Conservation (phyloP, 2,329 filamentous ascomycete genomes). For the Akanthomyces uredinophilus region DNA sequence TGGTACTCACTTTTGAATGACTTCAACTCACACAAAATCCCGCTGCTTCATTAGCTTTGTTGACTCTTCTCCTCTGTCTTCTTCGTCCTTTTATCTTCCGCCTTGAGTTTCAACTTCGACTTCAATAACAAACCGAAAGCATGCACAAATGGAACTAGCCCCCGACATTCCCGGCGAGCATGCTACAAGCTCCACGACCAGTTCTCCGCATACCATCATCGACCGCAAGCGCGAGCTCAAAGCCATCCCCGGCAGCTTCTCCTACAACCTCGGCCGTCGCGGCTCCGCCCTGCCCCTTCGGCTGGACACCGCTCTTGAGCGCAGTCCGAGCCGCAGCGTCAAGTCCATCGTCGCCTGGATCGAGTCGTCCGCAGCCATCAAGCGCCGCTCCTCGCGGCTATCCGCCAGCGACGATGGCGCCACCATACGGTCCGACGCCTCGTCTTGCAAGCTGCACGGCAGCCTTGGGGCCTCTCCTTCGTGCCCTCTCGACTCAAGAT, state of each 20-base stretch:
- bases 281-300: constrained; percentile 8
- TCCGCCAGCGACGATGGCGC: constrained; percentile 1
- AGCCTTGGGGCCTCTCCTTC: background rate
- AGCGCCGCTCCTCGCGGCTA: background rate
- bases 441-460: background rate
- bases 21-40: too few relatives aligned
- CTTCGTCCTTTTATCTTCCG: too few relatives aligned
- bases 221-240: constrained; percentile 14
- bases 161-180: background rate
- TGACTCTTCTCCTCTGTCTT: too few relatives aligned
- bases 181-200: background rate
- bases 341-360: constrained; percentile 30
- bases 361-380: constrained; percentile 19
- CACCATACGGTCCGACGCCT: background rate
- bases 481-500: background rate
- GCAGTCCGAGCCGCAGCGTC: constrained; percentile 21
- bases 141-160: background rate
- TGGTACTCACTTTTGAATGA: constrained; percentile 1
- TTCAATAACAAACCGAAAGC: too few relatives aligned
- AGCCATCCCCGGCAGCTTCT: constrained; percentile 25
- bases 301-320: background rate
- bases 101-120: too few relatives aligned
- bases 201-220: constrained; percentile 9
- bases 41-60: background rate
- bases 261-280: constrained; percentile 24